Conservation (phyloP, 805 yeast species). For the Candida maris region DNA sequence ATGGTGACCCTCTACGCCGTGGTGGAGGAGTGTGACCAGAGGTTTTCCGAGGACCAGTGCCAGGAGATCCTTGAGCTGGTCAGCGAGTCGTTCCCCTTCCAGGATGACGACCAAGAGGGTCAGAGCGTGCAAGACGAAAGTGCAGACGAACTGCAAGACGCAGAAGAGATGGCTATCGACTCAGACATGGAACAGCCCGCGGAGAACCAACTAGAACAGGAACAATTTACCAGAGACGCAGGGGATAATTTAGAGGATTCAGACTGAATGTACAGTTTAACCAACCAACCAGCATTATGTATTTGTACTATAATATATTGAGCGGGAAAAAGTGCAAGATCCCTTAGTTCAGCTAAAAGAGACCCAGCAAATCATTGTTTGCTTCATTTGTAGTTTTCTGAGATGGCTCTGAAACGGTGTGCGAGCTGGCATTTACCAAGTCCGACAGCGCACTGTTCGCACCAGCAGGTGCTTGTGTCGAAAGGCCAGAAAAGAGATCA, state of each 20-base stretch:
- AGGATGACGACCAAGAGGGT: slow-evolving; percentile 20
- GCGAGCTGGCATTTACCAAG: slow-evolving; percentile 1
- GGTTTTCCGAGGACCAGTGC: slow-evolving; percentile 69
- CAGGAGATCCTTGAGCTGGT: slow-evolving; percentile 56
- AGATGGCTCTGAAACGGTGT: neutral
- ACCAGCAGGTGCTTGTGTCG: slow-evolving; percentile 23
- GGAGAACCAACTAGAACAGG: slow-evolving; percentile 27
- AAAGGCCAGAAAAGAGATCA: slow-evolving; percentile 52
- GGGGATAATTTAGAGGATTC: slow-evolving; percentile 20
- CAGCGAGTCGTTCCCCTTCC: slow-evolving; percentile 48
- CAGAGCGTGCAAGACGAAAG: slow-evolving; percentile 11
- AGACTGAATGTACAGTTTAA: slow-evolving; percentile 16
- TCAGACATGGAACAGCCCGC: slow-evolving; percentile 24
- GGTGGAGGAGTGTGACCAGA: slow-evolving; percentile 87
- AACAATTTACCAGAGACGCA: slow-evolving; percentile 13
- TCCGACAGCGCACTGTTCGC: slow-evolving; percentile 11
- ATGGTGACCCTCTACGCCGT: slow-evolving; percentile 75
- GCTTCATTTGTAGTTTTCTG: slow-evolving; percentile 3
- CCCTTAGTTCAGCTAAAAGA: slow-evolving; percentile 7
- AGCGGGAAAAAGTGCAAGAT: too few relatives aligned
- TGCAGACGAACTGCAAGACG: slow-evolving; percentile 15
- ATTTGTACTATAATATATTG: too few relatives aligned
- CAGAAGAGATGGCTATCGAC: slow-evolving; percentile 22
- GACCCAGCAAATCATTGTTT: slow-evolving; percentile 18
- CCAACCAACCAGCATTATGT: neutral